phyloP scores from a whole-genome alignment of 1,139 yeast genomes.

The Candida tropicalis region DNA sequence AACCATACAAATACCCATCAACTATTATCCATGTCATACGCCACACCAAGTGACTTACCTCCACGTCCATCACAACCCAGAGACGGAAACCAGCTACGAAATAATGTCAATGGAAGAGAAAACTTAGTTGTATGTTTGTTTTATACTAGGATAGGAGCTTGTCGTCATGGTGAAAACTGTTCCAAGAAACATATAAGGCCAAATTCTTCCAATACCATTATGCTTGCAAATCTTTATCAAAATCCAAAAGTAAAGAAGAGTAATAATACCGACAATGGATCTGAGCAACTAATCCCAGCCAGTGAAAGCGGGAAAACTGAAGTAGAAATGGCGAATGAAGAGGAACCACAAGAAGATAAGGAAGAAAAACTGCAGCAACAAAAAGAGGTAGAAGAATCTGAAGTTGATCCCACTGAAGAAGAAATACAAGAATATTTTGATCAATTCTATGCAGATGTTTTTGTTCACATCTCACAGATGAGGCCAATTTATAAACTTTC shows the following conservation, averaged over 20 bases:
- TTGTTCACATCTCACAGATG: slow-evolving; percentile 64
- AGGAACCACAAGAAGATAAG: background rate
- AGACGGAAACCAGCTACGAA: background rate
- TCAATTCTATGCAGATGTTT: slow-evolving; percentile 73
- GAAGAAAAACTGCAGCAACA: slow-evolving; percentile 17
- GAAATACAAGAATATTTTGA: slow-evolving; percentile 60
- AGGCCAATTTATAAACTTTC: slow-evolving; percentile 65
- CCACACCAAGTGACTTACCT: background rate
- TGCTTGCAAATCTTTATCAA: slow-evolving; percentile 69
- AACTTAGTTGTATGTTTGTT: slow-evolving; percentile 43
- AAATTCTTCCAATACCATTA: slow-evolving; percentile 62
- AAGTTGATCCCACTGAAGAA: slow-evolving; percentile 23
- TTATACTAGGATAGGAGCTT: slow-evolving; percentile 85
- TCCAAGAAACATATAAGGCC: slow-evolving; percentile 78
- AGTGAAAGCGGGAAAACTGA: background rate
- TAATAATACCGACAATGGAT: background rate
- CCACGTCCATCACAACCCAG: background rate
- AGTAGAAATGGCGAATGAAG: background rate
- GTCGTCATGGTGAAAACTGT: slow-evolving; percentile 91
- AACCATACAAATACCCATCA: too few species aligned
- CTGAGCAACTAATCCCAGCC: background rate
- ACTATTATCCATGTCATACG: too few species aligned
- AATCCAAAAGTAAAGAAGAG: slow-evolving; percentile 56
- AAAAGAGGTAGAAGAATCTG: slow-evolving; percentile 23
- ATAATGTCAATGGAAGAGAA: background rate